A percentile compares a stretch with the other conserved stretches of the same genome.
Conservation (phyloP, 768 basidiomycete species). For the Suillus lakei region DNA sequence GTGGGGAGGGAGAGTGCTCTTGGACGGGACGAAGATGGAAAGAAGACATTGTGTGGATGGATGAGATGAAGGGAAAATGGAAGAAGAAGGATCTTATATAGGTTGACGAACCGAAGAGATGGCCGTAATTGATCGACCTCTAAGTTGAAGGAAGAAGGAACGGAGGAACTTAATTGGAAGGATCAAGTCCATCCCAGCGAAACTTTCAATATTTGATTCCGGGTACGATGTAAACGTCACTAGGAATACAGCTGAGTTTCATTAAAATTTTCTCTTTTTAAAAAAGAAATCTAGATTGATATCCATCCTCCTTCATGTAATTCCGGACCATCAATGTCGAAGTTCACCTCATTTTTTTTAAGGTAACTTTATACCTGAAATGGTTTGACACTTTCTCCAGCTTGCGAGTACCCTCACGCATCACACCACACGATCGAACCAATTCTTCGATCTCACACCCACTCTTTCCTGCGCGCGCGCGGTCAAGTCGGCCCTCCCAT, state of each 20-base stretch:
- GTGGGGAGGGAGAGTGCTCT: conserved; percentile 52
- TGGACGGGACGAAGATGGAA: conserved; percentile 65
- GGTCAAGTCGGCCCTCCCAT: no score
- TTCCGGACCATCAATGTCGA: conserved; percentile 24
- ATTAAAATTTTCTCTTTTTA: conserved; percentile 30
- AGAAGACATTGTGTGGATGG: conserved; percentile 31
- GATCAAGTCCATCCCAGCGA: conserved; percentile 23
- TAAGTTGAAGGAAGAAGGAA: conserved; percentile 19
- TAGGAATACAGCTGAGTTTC: not conserved
- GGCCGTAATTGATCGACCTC: conserved; percentile 31
- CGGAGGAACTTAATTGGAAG: conserved; percentile 18
- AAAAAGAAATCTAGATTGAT: conserved; percentile 26
- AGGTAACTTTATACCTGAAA: conserved; percentile 33
- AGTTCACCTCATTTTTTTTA: conserved; percentile 24
- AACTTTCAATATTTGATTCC: conserved; percentile 26
- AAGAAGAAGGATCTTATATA: conserved; percentile 25
- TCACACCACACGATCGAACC: no score
- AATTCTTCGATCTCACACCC: no score
- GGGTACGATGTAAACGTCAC: conserved; percentile 12
- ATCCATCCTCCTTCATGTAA: no score
- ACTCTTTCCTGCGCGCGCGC: no score
- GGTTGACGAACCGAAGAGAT: conserved; percentile 16
- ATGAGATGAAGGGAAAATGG: conserved; percentile 14
- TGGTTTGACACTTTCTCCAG: conserved; percentile 10
- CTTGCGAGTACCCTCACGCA: not conserved